Base-by-base conservation (phyloP, 2,329 filamentous ascomycete genomes). In the Didymella lethalis region DNA sequence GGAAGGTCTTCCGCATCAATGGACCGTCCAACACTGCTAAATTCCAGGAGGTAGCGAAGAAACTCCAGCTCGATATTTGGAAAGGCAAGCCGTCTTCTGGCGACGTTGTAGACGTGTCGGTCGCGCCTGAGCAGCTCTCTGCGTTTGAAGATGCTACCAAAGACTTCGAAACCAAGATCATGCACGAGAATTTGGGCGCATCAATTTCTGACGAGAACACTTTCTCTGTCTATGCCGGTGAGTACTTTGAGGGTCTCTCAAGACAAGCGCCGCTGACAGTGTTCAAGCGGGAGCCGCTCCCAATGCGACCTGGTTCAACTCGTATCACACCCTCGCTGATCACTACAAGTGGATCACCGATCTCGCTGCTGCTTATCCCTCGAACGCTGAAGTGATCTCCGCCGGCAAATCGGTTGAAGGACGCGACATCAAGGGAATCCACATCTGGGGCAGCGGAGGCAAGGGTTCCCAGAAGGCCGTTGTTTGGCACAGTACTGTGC, bases 401-500 rank as follows among this genome's bases (percentile, higher is more conserved):
- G 74, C 74, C 14, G 75, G 75, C 48, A 74, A 74, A 40, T 77
- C 75, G 1, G 52, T 70, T 11, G 65, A 77, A 29, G 75, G 75
- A n/a, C 75, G 75, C 23, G 73, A 76, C 50, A 73, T 78, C 53
- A 70, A 66, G 25, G 75, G 75, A 7, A 77, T 78, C 49, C 75
- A 78, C 41, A 77, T 78, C 54, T 78, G 72, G 72, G 75, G 75
- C 18, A 73, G 63, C 29, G 72, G 74, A 7, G 75, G 75, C 43
- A 77, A 77, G 52, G 74, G 72, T 11, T 75, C 72, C 10, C 64
- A 77, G 64, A 69, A 71, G 57, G 75, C 66, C 20, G 69, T 78
- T 26, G 72, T 78, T 3, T 75, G 74, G 72, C 75, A 78, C 57
- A 71, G 71, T 20, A 78, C 74, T 3, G 75, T 78, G 12, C 75